These are phyloP conservation scores for Cyclostephanos tholiformis DNA, from an alignment of 108 stramenopile genomes.

Conservation along the genomic window DNA sequence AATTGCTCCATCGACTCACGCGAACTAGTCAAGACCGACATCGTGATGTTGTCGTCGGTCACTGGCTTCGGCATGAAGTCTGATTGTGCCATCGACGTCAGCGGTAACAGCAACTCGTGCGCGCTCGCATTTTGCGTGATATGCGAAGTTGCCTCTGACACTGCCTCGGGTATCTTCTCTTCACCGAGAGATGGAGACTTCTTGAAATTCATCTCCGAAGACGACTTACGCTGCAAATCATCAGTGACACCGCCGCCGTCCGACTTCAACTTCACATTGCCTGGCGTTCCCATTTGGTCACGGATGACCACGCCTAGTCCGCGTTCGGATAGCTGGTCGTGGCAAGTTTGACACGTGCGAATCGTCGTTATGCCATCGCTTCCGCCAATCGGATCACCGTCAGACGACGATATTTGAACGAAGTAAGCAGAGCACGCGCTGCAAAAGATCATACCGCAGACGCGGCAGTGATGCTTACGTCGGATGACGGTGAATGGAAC, in stretches of 20 bases:
- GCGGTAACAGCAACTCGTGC: conserved; percentile 26
- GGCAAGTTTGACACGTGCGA: conserved; percentile 78
- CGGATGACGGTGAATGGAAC: conserved; percentile 93
- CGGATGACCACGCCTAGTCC: conserved; percentile 51
- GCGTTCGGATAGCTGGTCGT: conserved; percentile 67
- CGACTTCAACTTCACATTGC: neutral
- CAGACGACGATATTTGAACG: conserved; percentile 62
- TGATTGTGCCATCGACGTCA: conserved; percentile 2
- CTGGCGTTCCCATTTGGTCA: conserved; percentile 2
- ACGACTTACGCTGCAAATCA: conserved; percentile 9
- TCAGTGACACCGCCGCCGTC: conserved; percentile 18
- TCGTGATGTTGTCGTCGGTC: conserved; percentile 7
- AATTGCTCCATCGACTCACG: conserved; percentile 38
- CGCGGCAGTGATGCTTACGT: conserved; percentile 94
- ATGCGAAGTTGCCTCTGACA: neutral
- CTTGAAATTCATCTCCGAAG: neutral
- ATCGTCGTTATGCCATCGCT: conserved; percentile 23
- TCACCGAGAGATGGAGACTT: neutral
- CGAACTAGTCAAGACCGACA: neutral
- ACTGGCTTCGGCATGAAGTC: neutral
- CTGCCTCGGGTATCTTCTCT: neutral
- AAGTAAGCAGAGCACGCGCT: conserved; percentile 88
- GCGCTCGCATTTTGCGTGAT: neutral
- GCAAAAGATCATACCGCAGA: conserved; percentile 99
- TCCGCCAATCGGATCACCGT: neutral